phyloP scores from a whole-genome alignment of 352 stramenopile species.

The Phytophthora meadii region DNA sequence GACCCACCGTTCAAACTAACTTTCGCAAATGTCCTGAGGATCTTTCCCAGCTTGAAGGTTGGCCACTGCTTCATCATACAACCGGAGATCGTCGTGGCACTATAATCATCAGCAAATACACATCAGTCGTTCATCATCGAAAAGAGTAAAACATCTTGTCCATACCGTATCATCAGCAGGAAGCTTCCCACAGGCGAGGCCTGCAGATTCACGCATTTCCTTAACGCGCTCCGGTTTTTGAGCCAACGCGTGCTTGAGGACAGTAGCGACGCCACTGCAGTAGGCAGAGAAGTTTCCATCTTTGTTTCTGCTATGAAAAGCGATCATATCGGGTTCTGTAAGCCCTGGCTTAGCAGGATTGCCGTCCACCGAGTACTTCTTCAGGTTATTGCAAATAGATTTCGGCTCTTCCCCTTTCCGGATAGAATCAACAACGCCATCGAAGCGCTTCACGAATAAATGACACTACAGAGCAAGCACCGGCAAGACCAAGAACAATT shows the following conservation, averaged over 20 bases:
- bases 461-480: constrained; percentile 56
- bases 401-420: constrained; percentile 70
- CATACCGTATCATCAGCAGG: constrained; percentile 67
- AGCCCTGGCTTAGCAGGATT: constrained; percentile 29
- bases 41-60: constrained; percentile 62
- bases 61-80: constrained; percentile 64
- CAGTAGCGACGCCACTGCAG: constrained; percentile 65
- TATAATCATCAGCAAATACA: constrained; percentile 23
- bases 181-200: constrained; percentile 68
- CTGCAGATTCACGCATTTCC: constrained; percentile 65
- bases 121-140: background rate
- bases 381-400: constrained; percentile 68
- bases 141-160: background rate
- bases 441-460: constrained; percentile 61
- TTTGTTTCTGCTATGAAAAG: constrained; percentile 12
- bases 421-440: constrained; percentile 65
- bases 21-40: constrained; percentile 68
- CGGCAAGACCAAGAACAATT: background rate
- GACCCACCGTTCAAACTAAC: too few relatives aligned
- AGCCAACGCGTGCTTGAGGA: constrained; percentile 65
- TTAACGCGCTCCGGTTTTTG: constrained; percentile 66
- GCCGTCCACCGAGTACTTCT: constrained; percentile 48
- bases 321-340: constrained; percentile 19
- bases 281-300: constrained; percentile 58
- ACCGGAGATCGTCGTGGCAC: constrained; percentile 72